phyloP scores from a whole-genome alignment of 169 alveolate species.

The Cryptosporidium tyzzeri region DNA sequence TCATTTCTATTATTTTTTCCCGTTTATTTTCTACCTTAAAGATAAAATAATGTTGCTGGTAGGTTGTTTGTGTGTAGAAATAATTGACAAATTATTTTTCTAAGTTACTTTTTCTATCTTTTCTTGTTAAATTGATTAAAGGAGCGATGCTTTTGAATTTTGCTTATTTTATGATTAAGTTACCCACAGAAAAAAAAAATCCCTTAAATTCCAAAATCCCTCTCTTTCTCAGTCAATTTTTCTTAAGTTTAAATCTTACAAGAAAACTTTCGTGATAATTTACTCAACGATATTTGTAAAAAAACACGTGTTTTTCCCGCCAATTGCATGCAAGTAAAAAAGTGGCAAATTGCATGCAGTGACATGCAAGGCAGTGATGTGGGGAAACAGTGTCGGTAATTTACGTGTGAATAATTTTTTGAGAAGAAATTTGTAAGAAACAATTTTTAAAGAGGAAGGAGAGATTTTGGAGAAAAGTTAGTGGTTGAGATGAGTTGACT shows the following conservation, averaged over 20 bases:
- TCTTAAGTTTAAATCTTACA: background rate
- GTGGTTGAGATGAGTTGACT: background rate
- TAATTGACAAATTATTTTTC: too few relatives aligned
- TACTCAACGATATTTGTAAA: slow-evolving; percentile 1
- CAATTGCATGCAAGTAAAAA: slow-evolving; percentile 57
- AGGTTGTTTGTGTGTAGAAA: too few relatives aligned
- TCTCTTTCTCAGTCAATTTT: background rate
- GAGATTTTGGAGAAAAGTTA: background rate
- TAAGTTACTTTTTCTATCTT: too few relatives aligned
- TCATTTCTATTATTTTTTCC: background rate
- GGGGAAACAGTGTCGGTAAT: slow-evolving; percentile 1
- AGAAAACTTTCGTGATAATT: background rate
- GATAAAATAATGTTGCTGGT: background rate
- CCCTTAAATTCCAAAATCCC: background rate
- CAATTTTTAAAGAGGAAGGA: background rate
- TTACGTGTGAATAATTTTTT: slow-evolving; percentile 6
- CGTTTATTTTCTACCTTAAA: too few relatives aligned
- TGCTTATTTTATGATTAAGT: too few relatives aligned
- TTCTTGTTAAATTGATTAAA: background rate
- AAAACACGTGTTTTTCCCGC: slow-evolving; percentile 51
- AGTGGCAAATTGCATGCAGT: slow-evolving; percentile 54
- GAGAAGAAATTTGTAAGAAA: slow-evolving; percentile 1
- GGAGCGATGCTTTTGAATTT: too few relatives aligned
- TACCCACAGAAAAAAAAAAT: background rate
- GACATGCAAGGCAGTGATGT: background rate